These are phyloP conservation scores for Helicocarpus griseus DNA, from an alignment of 2,329 filamentous ascomycete species.

Conservation along the genomic window DNA sequence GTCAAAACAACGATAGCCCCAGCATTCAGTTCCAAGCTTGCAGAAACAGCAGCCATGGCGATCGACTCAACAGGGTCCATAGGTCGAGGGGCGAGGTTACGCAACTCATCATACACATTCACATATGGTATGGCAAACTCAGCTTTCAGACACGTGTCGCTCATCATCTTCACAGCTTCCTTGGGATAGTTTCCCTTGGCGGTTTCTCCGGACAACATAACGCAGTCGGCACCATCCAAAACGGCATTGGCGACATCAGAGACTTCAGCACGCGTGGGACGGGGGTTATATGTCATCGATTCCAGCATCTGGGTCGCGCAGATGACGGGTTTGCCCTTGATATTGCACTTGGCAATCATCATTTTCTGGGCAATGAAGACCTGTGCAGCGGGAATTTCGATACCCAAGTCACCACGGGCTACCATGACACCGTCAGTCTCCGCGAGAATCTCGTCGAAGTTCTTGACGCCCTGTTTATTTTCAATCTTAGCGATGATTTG, in stretches of 20 bases:
- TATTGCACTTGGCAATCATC: conserved; percentile 99
- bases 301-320: conserved; percentile 99
- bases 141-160: conserved; percentile 90
- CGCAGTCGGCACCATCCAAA: conserved; percentile 94
- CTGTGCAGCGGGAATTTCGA: conserved; percentile 96
- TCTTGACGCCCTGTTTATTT: conserved; percentile 99
- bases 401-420: conserved; percentile 94
- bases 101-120: conserved; percentile 91
- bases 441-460: conserved; percentile 92
- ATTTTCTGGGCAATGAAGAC: conserved; percentile 99
- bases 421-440: conserved; percentile 99
- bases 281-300: conserved; percentile 99
- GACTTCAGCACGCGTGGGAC: conserved; percentile 95
- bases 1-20: conserved; percentile 93
- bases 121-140: conserved; percentile 97
- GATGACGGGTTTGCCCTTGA: conserved; percentile 96
- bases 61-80: conserved; percentile 86
- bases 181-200: conserved; percentile 93
- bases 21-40: conserved; percentile 90
- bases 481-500: conserved; percentile 99
- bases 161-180: conserved; percentile 94
- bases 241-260: conserved; percentile 98
- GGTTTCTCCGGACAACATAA: conserved; percentile 98
- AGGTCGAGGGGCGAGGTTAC: conserved; percentile 70
- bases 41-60: conserved; percentile 92